Conservation (phyloP, 1,139 yeast species). For the Diutina sp. region DNA sequence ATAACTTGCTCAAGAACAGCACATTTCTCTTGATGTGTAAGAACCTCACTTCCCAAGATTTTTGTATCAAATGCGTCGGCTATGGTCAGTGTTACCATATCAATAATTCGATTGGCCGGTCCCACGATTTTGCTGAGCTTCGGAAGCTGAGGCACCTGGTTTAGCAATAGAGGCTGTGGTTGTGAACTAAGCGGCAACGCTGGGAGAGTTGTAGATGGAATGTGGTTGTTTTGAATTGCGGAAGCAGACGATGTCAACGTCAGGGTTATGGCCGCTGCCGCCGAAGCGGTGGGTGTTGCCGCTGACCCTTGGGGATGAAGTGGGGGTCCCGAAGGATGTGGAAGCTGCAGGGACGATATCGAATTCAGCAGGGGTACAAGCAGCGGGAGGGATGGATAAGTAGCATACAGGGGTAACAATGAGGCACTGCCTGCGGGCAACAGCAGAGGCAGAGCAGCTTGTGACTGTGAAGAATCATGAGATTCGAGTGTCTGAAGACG, state of each 20-base stretch:
- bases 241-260: background rate
- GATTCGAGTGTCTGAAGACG: background rate
- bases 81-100: background rate
- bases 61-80: background rate
- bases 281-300: background rate
- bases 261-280: background rate
- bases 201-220: background rate
- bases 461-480: background rate
- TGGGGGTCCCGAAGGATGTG: background rate
- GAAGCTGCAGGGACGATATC: background rate
- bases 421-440: background rate
- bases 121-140: background rate
- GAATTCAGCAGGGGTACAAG: background rate
- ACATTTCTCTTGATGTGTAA: background rate
- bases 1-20: background rate
- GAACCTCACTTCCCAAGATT: background rate
- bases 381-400: background rate
- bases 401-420: background rate
- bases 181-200: background rate
- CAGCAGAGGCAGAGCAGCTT: background rate
- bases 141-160: background rate
- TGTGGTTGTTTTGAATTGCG: background rate
- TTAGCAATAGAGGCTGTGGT: background rate
- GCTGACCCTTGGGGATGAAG: background rate
- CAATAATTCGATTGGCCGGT: background rate